Evolutionary conservation across 1,284 basidiomycete genomes (phyloP).

Genomic region (Boletus sp.): DNA sequence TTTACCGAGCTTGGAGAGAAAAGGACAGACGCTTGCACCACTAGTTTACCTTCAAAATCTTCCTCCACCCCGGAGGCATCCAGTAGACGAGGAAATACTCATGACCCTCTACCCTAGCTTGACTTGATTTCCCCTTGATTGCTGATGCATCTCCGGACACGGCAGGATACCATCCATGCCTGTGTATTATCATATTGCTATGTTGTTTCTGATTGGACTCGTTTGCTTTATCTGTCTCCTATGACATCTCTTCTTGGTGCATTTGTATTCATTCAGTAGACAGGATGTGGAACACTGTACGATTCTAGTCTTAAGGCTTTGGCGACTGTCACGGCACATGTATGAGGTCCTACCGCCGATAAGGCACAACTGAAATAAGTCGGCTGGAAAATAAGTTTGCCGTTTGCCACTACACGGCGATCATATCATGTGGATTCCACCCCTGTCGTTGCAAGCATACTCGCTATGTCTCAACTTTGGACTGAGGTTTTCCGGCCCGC

Average conservation of each 20-base stretch:
- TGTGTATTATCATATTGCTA: slow-evolving; percentile 11
- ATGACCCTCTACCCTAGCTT: slow-evolving; percentile 44
- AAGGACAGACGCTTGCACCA: slow-evolving; percentile 44
- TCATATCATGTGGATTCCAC: slow-evolving; percentile 4
- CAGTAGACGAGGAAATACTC: slow-evolving; percentile 56
- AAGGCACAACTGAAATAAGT: not conserved
- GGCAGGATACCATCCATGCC: not conserved
- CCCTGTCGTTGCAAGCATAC: not conserved
- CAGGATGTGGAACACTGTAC: slow-evolving; percentile 24
- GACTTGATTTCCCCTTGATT: slow-evolving; percentile 20
- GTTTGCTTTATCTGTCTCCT: slow-evolving; percentile 8
- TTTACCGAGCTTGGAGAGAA: slow-evolving; percentile 14
- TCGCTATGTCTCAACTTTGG: not conserved
- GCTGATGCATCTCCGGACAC: slow-evolving; percentile 2
- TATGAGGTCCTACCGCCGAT: not conserved
- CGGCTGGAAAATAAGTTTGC: not conserved
- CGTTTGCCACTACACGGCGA: slow-evolving; percentile 1
- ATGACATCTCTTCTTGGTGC: slow-evolving; percentile 24
- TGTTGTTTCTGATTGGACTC: slow-evolving; percentile 9
- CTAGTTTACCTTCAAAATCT: slow-evolving; percentile 51
- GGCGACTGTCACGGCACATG: not conserved
- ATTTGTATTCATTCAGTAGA: slow-evolving; percentile 25
- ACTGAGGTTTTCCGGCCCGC: not conserved
- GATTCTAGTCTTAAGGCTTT: slow-evolving; percentile 10
- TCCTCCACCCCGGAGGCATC: slow-evolving; percentile 46